These are phyloP conservation scores for Nannochloropsis limnetica DNA, from an alignment of 352 stramenopile genomes.

Conservation along the genomic window DNA sequence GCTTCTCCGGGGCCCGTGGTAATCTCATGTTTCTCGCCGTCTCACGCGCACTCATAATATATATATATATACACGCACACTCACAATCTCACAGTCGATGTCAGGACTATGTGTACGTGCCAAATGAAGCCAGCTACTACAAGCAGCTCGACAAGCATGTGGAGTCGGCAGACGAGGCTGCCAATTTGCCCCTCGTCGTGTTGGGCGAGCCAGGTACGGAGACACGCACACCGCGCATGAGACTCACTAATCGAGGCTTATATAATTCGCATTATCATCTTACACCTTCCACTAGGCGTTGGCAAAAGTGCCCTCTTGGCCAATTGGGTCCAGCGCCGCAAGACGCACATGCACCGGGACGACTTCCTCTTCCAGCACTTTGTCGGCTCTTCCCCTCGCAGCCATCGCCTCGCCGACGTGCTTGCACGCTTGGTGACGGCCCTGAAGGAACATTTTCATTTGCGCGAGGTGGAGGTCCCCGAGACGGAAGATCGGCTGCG, in stretches of 20 bases:
- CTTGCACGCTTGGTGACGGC: constrained; percentile 53
- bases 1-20: neutral
- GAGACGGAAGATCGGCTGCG: constrained; percentile 53
- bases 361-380: constrained; percentile 60
- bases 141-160: constrained; percentile 54
- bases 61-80: neutral
- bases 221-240: neutral
- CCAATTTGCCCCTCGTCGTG: constrained; percentile 56
- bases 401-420: constrained; percentile 52
- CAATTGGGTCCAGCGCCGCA: constrained; percentile 56
- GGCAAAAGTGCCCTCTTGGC: constrained; percentile 57
- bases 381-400: constrained; percentile 52
- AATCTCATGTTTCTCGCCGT: too few species aligned
- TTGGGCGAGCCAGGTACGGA: constrained; percentile 40
- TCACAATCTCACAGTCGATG: constrained; percentile 43
- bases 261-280: neutral
- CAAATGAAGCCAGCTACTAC: constrained; percentile 50
- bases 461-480: constrained; percentile 57
- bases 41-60: neutral
- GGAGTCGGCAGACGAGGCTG: constrained; percentile 56
- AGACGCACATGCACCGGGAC: constrained; percentile 50
- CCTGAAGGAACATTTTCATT: constrained; percentile 57
- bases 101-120: constrained; percentile 56
- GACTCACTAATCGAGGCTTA: neutral
- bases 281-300: constrained; percentile 40